These are phyloP conservation scores for Sugiyamaella castrensis DNA, from an alignment of 1,139 yeast genomes.

Conservation along the genomic window DNA sequence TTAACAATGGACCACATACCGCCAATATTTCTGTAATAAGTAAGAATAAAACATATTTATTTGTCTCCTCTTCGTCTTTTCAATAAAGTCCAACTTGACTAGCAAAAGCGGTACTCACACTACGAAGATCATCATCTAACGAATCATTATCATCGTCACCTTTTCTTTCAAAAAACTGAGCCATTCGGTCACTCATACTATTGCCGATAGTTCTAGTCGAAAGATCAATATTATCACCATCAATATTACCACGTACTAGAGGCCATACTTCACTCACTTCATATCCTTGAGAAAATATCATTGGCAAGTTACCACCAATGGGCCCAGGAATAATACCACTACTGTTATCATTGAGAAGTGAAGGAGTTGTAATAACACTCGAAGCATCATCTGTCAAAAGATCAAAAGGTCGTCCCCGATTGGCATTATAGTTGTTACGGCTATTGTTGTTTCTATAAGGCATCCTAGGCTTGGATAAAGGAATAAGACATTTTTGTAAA, in stretches of 20 bases:
- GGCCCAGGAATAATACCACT: constrained; percentile 18
- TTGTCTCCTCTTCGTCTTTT: neutral
- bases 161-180: constrained; percentile 33
- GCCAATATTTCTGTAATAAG: too few species aligned
- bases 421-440: neutral
- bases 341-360: constrained; percentile 21
- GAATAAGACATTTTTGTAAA: constrained; percentile 70
- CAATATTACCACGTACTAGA: neutral
- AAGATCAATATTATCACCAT: constrained; percentile 1
- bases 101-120: constrained; percentile 49
- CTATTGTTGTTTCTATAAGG: constrained; percentile 14
- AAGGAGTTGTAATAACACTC: constrained; percentile 26
- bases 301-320: constrained; percentile 22
- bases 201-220: constrained; percentile 37
- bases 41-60: too few species aligned
- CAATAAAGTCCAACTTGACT: constrained; percentile 40
- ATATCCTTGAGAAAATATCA: constrained; percentile 21
- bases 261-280: constrained; percentile 14
- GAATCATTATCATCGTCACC: constrained; percentile 32
- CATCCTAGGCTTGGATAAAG: constrained; percentile 29
- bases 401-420: constrained; percentile 1
- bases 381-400: constrained; percentile 23
- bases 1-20: too few species aligned
- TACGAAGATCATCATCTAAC: constrained; percentile 46
- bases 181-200: constrained; percentile 46